Evolutionary conservation across 2,329 filamentous ascomycete species (phyloP), one percentile per base, ranked within the genome.

Genomic region (Sphaerulina musiva): DNA sequence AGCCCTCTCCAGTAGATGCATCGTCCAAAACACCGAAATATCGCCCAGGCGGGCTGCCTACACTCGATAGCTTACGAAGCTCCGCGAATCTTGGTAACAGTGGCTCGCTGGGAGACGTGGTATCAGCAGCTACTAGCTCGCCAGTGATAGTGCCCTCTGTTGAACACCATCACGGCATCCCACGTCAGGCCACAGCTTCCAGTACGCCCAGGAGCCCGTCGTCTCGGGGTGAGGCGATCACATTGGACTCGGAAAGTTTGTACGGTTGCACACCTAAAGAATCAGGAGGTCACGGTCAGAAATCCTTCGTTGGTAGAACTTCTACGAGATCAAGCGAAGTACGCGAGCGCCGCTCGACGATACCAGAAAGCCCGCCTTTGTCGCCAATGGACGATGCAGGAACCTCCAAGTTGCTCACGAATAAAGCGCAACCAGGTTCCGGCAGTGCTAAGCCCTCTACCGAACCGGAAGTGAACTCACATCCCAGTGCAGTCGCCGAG

Each of bases 291-390:
- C 20, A 3, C 11, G 8, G 17, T 5, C 17, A 44, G 23, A 26
- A 6, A 20, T 44, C 20, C 17, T n/a, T 12, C 20, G 6, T 26
- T 26, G 17, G 7, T 6, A 12, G 26, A 23, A 20, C 17, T 10
- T 44, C 42, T 44, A 26, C 26, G 11, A 10, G 42, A 26, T 11
- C 42, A 9, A 44, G 20, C 20, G 20, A 29, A 26, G 11, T 20
- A 9, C 20, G 17, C 9, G 36, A 42, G 29, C 50, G 50, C 23
- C 50, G 23, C 10, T 42, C 50, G 7, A 53, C 43, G 20, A 41
- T 53, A 6, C 44, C 44, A 17, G 50, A 53, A 47, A 53, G 44
- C 39, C 50, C 50, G 9, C 50, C 43, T 8, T 4, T 53, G 20
- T 53, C 44, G 23, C 44, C 50, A 34, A 20, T 31, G 9, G 9